Base-by-base conservation (phyloP, 225 moss, liverwort and hornwort species). In the Physcomitrium patens region DNA sequence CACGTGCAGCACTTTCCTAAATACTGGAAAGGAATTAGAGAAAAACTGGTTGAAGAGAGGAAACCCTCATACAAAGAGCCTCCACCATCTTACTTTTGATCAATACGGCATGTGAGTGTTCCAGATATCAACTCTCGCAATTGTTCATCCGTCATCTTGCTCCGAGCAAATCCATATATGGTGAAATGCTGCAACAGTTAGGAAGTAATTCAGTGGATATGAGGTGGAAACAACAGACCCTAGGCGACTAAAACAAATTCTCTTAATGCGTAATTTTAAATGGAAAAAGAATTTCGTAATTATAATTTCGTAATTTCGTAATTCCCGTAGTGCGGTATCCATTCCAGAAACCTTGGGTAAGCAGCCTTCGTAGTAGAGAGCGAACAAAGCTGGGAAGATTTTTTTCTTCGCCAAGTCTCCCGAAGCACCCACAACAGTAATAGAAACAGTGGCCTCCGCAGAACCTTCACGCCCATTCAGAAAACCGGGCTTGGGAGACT, bases 351-450 rank as follows among this genome's bases (percentile, higher is more conserved):
- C 95, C 95, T 96, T 88, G 16, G 93, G 96, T 60, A 96, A 80
- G 75, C 92, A 96, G 17, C 96, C 93, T 81, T 96, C 93, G 37
- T 96, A 96, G 76, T 68, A 96, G n/a, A 96, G 80, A 16, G 96
- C 96, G 71, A 96, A 96, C 78, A 96, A 81, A 55, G 96, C 96
- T 0, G 96, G 96, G 15, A 96, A 96, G n/a, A 93, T 96, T 82
- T 96, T 96, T 79, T 96, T 96, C 86, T 96, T 96, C 2, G 96
- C 96, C 79, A 96, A 69, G 58, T 96, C 96, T 14, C 93, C 93
- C 13, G 96, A 96, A 9, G 96, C 96, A 9, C 96, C 96, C 37
- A 96, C 90, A n/a, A 96, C 88, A 42, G 96, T 93, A 51, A 96
- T 92, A 11, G 85, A 87, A n/a, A 96, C 96, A 22, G 93, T 89